These are phyloP conservation scores for Mycena polygramma DNA, from an alignment of 768 basidiomycete genomes.

Conservation along the genomic window DNA sequence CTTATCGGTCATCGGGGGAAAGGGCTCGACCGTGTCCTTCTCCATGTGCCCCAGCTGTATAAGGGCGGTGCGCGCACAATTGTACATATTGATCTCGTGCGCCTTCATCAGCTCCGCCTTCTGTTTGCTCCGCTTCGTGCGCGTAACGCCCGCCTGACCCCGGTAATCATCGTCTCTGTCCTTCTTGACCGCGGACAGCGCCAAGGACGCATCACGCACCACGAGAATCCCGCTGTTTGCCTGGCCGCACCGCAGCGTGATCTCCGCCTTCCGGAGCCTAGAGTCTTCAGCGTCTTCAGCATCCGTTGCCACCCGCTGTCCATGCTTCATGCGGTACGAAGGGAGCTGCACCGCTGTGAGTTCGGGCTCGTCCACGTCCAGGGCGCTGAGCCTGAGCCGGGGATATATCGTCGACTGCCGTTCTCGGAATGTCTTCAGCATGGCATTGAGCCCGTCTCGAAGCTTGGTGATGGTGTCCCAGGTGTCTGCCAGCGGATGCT, in stretches of 20 bases:
- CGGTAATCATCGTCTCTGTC: slow-evolving; percentile 19
- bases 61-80: slow-evolving; percentile 6
- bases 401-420: slow-evolving; percentile 12
- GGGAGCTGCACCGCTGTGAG: slow-evolving; percentile 25
- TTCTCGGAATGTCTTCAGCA: slow-evolving; percentile 28
- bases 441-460: slow-evolving; percentile 3
- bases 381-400: slow-evolving; percentile 24
- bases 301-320: slow-evolving; percentile 9
- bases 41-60: slow-evolving; percentile 20
- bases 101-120: slow-evolving; percentile 27
- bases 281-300: slow-evolving; percentile 6
- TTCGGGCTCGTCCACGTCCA: slow-evolving; percentile 25
- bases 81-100: slow-evolving; percentile 28
- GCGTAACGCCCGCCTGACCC: slow-evolving; percentile 23
- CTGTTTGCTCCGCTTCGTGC: slow-evolving; percentile 25
- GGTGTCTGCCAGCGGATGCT: slow-evolving; percentile 28
- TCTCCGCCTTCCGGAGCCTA: slow-evolving; percentile 17
- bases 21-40: slow-evolving; percentile 16
- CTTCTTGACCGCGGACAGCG: slow-evolving; percentile 28
- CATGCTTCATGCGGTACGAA: slow-evolving; percentile 28
- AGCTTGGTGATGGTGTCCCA: slow-evolving; percentile 15
- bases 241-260: slow-evolving; percentile 20
- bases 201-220: slow-evolving; percentile 14
- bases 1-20: slow-evolving; percentile 7
- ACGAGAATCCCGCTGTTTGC: slow-evolving; percentile 18